Evolutionary conservation across 768 basidiomycete species (phyloP).

Genomic region (Leccinum aurantiacum): DNA sequence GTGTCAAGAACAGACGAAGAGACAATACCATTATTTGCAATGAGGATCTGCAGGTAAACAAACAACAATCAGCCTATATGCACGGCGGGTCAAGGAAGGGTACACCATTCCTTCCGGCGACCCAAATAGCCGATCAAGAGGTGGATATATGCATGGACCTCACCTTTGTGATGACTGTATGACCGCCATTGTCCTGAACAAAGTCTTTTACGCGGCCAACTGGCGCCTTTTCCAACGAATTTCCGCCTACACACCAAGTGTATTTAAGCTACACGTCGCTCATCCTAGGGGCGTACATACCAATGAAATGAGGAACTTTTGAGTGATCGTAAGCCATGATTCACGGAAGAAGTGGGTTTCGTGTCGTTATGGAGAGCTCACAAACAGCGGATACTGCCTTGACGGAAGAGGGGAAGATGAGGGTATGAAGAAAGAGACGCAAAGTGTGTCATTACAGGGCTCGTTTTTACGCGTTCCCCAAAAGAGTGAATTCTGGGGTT

Average conservation of each 20-base stretch:
- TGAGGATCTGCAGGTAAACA: conserved; percentile 68
- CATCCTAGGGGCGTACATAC: conserved; percentile 33
- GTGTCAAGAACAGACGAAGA: neutral
- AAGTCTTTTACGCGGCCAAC: conserved; percentile 84
- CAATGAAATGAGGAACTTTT: conserved; percentile 65
- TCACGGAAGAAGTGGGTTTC: conserved; percentile 8
- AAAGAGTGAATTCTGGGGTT: conserved; percentile 32
- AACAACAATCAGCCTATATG: conserved; percentile 9
- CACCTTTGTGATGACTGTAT: conserved; percentile 98
- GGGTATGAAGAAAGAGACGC: conserved; percentile 20
- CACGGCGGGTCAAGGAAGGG: neutral
- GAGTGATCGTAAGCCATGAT: conserved; percentile 50
- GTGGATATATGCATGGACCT: conserved; percentile 27
- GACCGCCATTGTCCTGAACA: conserved; percentile 87
- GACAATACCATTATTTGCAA: conserved; percentile 88
- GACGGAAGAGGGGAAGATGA: conserved; percentile 13
- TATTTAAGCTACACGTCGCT: conserved; percentile 11
- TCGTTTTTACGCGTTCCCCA: conserved; percentile 27
- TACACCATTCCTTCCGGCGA: conserved; percentile 1
- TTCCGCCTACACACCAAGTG: conserved; percentile 67
- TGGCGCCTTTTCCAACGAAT: conserved; percentile 82
- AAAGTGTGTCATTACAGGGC: conserved; percentile 13
- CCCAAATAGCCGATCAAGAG: conserved; percentile 6
- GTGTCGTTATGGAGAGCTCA: conserved; percentile 7
- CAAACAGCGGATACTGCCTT: conserved; percentile 10